Conservation (phyloP, 805 yeast genomes). For the Starmerella bombicola region DNA sequence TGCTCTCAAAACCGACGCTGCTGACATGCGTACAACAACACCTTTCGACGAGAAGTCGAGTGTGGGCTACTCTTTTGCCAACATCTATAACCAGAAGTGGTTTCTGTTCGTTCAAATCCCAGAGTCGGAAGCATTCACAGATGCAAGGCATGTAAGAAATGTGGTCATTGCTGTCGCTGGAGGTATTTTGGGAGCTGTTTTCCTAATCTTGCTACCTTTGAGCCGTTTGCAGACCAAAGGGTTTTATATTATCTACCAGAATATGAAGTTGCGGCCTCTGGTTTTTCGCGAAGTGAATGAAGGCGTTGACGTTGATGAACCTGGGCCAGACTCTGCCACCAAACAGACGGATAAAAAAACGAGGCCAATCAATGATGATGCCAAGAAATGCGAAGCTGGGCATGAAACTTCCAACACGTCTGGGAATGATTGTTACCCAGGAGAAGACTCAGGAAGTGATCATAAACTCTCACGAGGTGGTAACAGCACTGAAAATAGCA, state of each 20-base stretch:
- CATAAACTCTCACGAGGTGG: too few relatives aligned
- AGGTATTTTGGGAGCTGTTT: slow-evolving; percentile 22
- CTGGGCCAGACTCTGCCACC: background rate
- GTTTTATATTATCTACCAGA: slow-evolving; percentile 21
- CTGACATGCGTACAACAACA: slow-evolving; percentile 11
- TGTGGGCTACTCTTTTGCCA: slow-evolving; percentile 20
- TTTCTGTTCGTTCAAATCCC: slow-evolving; percentile 18
- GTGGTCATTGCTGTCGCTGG: slow-evolving; percentile 20
- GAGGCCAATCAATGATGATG: background rate
- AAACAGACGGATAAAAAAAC: too few relatives aligned
- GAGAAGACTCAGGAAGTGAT: background rate
- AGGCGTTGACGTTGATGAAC: background rate
- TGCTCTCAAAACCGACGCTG: slow-evolving; percentile 3
- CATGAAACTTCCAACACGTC: background rate
- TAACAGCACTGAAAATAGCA: background rate
- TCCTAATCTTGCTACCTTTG: slow-evolving; percentile 21
- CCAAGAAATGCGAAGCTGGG: background rate
- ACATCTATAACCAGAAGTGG: slow-evolving; percentile 18
- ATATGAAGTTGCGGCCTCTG: slow-evolving; percentile 19
- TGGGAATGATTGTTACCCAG: background rate
- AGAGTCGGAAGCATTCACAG: slow-evolving; percentile 13
- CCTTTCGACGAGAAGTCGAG: slow-evolving; percentile 13
- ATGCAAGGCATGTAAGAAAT: slow-evolving; percentile 15
- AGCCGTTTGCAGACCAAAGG: slow-evolving; percentile 23
- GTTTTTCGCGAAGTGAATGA: slow-evolving; percentile 4